Evolutionary conservation across 805 yeast species (phyloP).

Genomic region (Metschnikowia bowlesiae): DNA sequence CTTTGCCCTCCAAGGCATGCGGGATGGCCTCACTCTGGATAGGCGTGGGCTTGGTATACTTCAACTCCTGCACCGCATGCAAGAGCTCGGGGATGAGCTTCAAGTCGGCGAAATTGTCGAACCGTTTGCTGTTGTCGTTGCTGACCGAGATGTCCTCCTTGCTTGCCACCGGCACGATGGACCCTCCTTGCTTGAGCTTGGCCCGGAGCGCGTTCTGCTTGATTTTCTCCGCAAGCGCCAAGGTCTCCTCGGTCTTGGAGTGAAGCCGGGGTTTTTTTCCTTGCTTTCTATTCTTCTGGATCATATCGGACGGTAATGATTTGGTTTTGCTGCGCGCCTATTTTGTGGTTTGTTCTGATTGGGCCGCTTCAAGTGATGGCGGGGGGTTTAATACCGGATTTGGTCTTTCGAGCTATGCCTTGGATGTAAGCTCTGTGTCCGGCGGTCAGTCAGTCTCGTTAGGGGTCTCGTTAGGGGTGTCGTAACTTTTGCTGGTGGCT

Average conservation of each 20-base stretch:
- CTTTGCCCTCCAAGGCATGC: constrained; percentile 83
- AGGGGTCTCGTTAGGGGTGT: no score
- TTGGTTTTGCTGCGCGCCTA: no score
- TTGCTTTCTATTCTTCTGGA: not conserved
- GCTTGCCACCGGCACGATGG: not conserved
- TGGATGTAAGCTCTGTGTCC: no score
- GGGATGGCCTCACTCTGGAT: constrained; percentile 92
- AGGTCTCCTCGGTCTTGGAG: constrained; percentile 26
- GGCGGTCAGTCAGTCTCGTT: no score
- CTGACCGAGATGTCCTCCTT: constrained; percentile 2
- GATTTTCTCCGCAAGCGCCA: constrained; percentile 57
- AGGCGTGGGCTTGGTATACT: constrained; percentile 83
- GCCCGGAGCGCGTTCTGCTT: constrained; percentile 27
- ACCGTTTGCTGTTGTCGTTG: constrained; percentile 15
- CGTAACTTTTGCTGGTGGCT: no score
- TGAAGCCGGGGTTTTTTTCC: constrained; percentile 14
- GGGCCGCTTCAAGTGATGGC: no score
- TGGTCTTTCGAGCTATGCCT: no score
- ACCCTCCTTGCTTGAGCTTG: constrained; percentile 10
- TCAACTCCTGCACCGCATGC: constrained; percentile 72
- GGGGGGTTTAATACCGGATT: no score
- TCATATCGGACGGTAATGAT: not conserved
- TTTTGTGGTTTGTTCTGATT: no score
- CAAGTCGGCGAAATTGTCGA: constrained; percentile 49
- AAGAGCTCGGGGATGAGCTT: constrained; percentile 72